These are phyloP conservation scores for Thalassiosira profunda DNA, from an alignment of 108 stramenopile genomes.

Conservation along the genomic window DNA sequence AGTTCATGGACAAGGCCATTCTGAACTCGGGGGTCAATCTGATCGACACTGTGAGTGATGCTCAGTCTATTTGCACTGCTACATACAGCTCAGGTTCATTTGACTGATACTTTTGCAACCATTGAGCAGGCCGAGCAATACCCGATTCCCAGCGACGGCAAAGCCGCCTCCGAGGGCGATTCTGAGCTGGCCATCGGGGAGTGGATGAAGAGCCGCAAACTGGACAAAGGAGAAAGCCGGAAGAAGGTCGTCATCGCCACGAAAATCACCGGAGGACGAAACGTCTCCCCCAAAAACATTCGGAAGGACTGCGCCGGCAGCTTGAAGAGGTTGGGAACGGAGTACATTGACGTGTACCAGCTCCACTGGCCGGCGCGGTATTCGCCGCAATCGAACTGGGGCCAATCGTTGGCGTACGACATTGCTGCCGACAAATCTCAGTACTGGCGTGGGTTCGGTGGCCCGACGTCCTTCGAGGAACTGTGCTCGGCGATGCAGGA, in stretches of 20 bases:
- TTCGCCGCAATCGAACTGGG: constrained; percentile 90
- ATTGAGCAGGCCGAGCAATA: constrained; percentile 74
- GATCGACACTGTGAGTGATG: constrained; percentile 61
- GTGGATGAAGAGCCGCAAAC: constrained; percentile 80
- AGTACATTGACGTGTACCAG: constrained; percentile 89
- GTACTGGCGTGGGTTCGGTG: constrained; percentile 69
- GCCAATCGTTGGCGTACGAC: constrained; percentile 82
- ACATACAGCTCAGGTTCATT: not conserved
- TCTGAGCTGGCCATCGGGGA: constrained; percentile 83
- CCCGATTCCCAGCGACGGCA: constrained; percentile 79
- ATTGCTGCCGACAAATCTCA: constrained; percentile 58
- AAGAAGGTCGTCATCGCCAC: constrained; percentile 85
- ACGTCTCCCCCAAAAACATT: constrained; percentile 57
- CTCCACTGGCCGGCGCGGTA: constrained; percentile 92
- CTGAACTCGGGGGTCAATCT: constrained; percentile 82
- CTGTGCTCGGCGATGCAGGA: constrained; percentile 84
- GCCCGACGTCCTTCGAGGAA: constrained; percentile 87
- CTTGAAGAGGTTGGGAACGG: constrained; percentile 77
- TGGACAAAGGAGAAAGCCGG: constrained; percentile 51
- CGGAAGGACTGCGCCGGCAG: constrained; percentile 61
- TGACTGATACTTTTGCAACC: not conserved
- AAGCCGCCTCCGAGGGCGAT: constrained; percentile 68
- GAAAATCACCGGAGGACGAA: constrained; percentile 90
- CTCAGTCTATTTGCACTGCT: too few species aligned
- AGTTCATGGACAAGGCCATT: constrained; percentile 86